Evolutionary conservation across 1,284 basidiomycete genomes (phyloP).

Genomic region (Sparassis latifolia): DNA sequence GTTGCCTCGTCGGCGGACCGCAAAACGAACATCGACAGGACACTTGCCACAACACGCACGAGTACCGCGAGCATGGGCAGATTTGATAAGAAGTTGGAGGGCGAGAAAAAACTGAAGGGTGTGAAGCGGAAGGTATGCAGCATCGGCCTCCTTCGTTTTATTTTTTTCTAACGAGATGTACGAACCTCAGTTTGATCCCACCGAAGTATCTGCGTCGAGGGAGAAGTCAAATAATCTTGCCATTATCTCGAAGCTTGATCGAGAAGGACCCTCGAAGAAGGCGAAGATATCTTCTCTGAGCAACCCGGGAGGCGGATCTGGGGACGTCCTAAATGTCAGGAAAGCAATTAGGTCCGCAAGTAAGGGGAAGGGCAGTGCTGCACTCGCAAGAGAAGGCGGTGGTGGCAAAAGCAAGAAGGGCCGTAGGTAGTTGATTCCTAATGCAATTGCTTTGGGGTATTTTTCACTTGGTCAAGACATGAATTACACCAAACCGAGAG

Average conservation of each 20-base stretch:
- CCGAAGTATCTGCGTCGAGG: conserved; percentile 54
- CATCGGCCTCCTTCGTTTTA: neutral
- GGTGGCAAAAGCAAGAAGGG: conserved; percentile 26
- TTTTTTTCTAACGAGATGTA: neutral
- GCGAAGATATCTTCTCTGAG: conserved; percentile 55
- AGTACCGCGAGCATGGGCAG: conserved; percentile 93
- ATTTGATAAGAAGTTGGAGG: conserved; percentile 86
- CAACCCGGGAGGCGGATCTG: conserved; percentile 33
- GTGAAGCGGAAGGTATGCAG: conserved; percentile 83
- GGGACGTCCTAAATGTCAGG: conserved; percentile 67
- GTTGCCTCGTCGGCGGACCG: conserved; percentile 36
- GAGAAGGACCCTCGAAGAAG: conserved; percentile 34
- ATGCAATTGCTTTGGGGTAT: neutral
- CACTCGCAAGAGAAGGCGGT: conserved; percentile 33
- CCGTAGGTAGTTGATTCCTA: conserved; percentile 8
- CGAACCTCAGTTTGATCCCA: conserved; percentile 66
- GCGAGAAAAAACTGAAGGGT: conserved; percentile 85
- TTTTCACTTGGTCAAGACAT: neutral
- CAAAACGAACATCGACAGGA: conserved; percentile 73
- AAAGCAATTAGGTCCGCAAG: conserved; percentile 83
- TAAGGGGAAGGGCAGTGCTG: conserved; percentile 57
- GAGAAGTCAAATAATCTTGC: conserved; percentile 76
- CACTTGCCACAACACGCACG: conserved; percentile 71
- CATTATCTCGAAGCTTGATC: conserved; percentile 73
- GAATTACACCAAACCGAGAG: neutral